Percentiles rank a stretch among this genome's conserved stretches.
Evolutionary conservation across 2,329 filamentous ascomycete genomes (phyloP).

Genomic region (Ophiognomonia clavigignenti-juglandacearum): DNA sequence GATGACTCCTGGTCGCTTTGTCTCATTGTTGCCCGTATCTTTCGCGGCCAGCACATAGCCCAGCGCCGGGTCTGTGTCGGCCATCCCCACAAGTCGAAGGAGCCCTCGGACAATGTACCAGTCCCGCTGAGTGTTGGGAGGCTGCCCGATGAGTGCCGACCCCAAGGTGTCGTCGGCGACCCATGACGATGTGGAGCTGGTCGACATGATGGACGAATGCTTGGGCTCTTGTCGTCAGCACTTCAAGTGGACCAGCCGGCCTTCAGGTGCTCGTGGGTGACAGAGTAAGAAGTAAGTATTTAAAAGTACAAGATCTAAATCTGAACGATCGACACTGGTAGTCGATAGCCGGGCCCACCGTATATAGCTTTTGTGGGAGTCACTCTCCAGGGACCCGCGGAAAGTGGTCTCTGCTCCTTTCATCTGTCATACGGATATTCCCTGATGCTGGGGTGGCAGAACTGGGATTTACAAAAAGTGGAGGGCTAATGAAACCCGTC

Average conservation of each 20-base stretch:
- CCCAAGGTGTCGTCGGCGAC: neutral
- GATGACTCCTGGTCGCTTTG: constrained; percentile 23
- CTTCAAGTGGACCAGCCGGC: neutral
- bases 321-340: neutral
- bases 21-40: constrained; percentile 19
- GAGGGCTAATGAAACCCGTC: neutral
- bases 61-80: constrained; percentile 17
- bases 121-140: constrained; percentile 19
- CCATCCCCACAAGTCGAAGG: constrained; percentile 18
- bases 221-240: neutral
- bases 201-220: neutral
- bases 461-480: neutral
- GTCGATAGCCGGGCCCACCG: neutral
- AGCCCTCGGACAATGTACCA: constrained; percentile 25
- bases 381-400: too few relatives aligned
- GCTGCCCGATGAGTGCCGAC: constrained; percentile 15
- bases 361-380: neutral
- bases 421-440: too few relatives aligned
- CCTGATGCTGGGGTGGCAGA: too few relatives aligned
- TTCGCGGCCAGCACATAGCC: constrained; percentile 19
- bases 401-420: too few relatives aligned
- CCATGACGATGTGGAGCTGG: constrained; percentile 1
- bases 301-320: too few relatives aligned
- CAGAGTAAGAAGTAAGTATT: neutral
- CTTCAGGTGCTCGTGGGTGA: neutral